Base-by-base conservation (phyloP, 1,284 basidiomycete species). In the Vanrija humicola region DNA sequence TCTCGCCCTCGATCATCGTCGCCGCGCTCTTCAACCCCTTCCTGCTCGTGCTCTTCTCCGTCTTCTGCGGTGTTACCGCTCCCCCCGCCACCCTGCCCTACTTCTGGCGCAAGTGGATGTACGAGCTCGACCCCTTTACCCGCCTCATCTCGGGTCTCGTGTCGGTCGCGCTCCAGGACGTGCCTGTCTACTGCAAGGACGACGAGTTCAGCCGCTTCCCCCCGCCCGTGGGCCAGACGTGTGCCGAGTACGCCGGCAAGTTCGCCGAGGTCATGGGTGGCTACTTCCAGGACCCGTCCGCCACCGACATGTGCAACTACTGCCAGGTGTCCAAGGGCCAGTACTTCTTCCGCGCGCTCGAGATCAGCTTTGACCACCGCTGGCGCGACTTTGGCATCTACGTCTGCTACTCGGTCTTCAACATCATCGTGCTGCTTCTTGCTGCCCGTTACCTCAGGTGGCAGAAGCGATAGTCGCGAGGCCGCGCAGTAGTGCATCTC, bases 21-120 rank as follows among this genome's bases (percentile, higher is more conserved):
- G 88, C 89, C 6, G 86, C 88, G 12, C 76, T 93, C 54, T 87
- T 87, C 76, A 91, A 89, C 66, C 87, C 90, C 6, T 89, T 88
- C 79, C 61, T 91, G 48, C 79, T 82, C 45, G 79, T 90, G 45
- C 79, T 87, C 43, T 81, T 89, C 54, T 76, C 81, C 14, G 81
- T 86, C 18, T 87, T 89, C 81, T 88, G 86, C 59, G 88, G 91
- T 77, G 89, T 93, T 29, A 86, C 87, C 3, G 84, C 90, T 51
- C 89, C 89, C 0, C 58, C 67, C 38, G 47, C 61, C 6, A 81
- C 81, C 0, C 76, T 91, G 73, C 79, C 81, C 43, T 73, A 75
- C 38, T 92, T 90, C 81, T 92, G 88, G 86, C 77, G 82, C 59
- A 78, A 79, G 18, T 92, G 89, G 67, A 56, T 52, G 58, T 69